Base-by-base conservation (phyloP, 2,329 filamentous ascomycete genomes). In the Xylaria arbuscula region DNA sequence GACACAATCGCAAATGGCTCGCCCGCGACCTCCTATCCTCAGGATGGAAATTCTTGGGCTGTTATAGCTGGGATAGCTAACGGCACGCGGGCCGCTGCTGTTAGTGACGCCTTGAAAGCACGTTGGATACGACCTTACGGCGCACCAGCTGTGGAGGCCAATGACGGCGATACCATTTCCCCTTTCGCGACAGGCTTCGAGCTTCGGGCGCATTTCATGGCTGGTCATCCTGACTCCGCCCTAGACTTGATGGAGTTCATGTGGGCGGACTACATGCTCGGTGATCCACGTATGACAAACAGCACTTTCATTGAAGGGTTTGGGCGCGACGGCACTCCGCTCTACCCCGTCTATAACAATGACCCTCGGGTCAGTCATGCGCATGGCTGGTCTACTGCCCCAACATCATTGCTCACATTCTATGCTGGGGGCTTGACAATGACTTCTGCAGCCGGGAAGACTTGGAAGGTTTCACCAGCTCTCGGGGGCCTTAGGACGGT, bases 301-400 rank as follows among this genome's bases (percentile, higher is more conserved):
- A 64, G 62, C 62, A 64, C 62, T 24, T 51, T 64, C 42, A 48
- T 64, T 10, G 54, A 64, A 17, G 54, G 62, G 8, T 59, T 51
- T 32, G 40, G 15, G 34, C 28, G 4, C 17, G 28, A 58, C 19
- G 42, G 61, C 19, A 48, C n/a, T 42, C 24, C 32, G 10, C 54
- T 50, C 17, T 64, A 58, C 34, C 42, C 42, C 15, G 38, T 50
- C n/a, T 64, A 64, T 42, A 42, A 56, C 40, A 17, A 59, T 34
- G 54, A 59, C 34, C 42, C 62, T 38, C 42, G 54, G 9, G 48
- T 64, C 32, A 64, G 62, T 32, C 62, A 64, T 45, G 62, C 62
- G 19, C 62, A 59, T 32, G 62, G 62, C 40, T 64, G 62, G 62
- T 45, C 40, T 38, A 64, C 62, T 28, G 62, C 28, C 28, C 62